A percentile compares a stretch with the other conserved stretches of the same genome.
Evolutionary conservation across 1,284 basidiomycete species (phyloP).

Genomic region (Coniophora puteana): DNA sequence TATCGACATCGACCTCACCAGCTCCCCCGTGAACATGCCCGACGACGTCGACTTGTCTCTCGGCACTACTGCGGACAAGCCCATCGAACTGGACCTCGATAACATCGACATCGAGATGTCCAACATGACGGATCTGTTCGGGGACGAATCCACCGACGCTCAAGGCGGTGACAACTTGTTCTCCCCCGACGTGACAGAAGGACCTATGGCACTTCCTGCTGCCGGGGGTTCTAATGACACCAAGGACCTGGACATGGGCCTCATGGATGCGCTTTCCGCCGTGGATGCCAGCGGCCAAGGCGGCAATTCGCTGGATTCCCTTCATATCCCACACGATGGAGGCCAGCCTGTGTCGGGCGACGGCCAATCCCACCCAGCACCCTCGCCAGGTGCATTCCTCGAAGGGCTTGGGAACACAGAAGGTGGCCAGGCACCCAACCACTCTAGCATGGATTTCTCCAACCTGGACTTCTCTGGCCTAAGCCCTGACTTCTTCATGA

Average conservation of each 20-base stretch:
- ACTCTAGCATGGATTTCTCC: conserved; percentile 41
- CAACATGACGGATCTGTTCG: conserved; percentile 51
- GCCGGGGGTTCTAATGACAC: conserved; percentile 12
- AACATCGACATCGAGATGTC: conserved; percentile 59
- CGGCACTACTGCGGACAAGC: conserved; percentile 70
- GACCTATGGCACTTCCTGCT: conserved; percentile 12
- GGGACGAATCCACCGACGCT: conserved; percentile 36
- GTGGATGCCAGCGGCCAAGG: conserved; percentile 14
- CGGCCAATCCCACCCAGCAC: conserved; percentile 16
- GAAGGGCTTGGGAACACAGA: conserved; percentile 31
- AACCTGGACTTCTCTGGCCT: conserved; percentile 34
- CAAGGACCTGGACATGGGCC: conserved; percentile 26
- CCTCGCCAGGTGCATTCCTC: conserved; percentile 36
- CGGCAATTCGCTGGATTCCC: conserved; percentile 18
- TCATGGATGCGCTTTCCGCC: conserved; percentile 23
- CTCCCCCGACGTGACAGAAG: conserved; percentile 31
- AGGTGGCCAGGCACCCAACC: conserved; percentile 21
- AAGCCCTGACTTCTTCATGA: conserved; percentile 35
- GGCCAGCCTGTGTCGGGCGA: conserved; percentile 5
- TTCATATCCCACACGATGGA: conserved; percentile 2
- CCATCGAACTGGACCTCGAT: conserved; percentile 75
- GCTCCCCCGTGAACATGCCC: conserved; percentile 28
- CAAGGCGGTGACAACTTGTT: conserved; percentile 40
- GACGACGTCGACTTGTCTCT: conserved; percentile 29
- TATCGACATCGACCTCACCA: conserved; percentile 42